Percentiles rank a stretch among this genome's conserved stretches.
Evolutionary conservation across 2,329 filamentous ascomycete genomes (phyloP).

Genomic region (Arthrobotrys megalospora): DNA sequence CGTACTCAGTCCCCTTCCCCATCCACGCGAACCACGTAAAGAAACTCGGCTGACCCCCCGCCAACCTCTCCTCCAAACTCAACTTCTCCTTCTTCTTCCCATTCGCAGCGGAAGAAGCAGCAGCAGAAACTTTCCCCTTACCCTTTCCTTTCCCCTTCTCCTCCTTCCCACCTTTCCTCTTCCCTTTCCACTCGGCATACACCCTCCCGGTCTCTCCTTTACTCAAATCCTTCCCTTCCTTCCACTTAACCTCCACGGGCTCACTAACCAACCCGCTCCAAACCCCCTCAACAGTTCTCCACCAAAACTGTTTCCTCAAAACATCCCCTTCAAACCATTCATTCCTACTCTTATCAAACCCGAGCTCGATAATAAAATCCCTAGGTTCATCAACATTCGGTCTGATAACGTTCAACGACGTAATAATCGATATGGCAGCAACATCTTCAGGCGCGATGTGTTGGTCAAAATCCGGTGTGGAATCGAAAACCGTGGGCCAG

Average conservation of each 20-base stretch:
- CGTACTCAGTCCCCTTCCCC: constrained; percentile 65
- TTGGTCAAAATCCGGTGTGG: constrained; percentile 81
- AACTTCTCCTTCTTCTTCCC: constrained; percentile 68
- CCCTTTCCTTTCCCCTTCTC: constrained; percentile 67
- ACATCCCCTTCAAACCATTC: constrained; percentile 83
- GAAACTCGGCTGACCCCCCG: constrained; percentile 65
- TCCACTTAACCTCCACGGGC: constrained; percentile 90
- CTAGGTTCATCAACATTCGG: constrained; percentile 77
- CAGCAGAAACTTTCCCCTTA: constrained; percentile 65
- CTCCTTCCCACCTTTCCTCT: constrained; percentile 69
- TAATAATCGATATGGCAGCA: constrained; percentile 78
- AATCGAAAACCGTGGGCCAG: constrained; percentile 96
- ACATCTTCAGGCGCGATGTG: constrained; percentile 87
- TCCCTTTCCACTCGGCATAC: constrained; percentile 77
- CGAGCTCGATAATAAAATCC: constrained; percentile 77
- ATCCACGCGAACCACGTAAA: constrained; percentile 64
- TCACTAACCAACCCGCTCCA: constrained; percentile 87
- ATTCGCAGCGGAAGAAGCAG: constrained; percentile 26
- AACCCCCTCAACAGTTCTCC: constrained; percentile 76
- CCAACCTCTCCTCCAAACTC: constrained; percentile 73
- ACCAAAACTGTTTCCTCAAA: constrained; percentile 93
- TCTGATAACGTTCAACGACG: constrained; percentile 75
- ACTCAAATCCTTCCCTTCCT: constrained; percentile 86
- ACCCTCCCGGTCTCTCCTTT: constrained; percentile 83
- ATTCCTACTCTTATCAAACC: constrained; percentile 84